Conservation (phyloP, 2,329 filamentous ascomycete species). For the Scopulariopsis brevicaulis region DNA sequence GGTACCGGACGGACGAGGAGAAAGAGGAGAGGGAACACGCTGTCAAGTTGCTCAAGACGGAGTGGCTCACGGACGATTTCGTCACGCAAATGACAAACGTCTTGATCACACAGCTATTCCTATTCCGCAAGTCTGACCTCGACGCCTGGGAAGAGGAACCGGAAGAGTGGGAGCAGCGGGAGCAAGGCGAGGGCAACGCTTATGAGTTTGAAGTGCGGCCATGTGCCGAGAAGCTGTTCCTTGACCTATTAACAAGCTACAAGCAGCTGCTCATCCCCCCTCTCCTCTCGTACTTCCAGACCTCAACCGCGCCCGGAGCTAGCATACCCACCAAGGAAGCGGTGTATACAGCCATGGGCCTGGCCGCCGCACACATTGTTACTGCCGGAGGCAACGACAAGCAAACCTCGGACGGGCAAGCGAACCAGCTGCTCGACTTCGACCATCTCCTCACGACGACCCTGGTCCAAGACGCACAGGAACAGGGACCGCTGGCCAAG, state of each 20-base stretch:
- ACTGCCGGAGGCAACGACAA: neutral
- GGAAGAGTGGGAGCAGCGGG: conserved; percentile 87
- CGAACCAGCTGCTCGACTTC: conserved; percentile 61
- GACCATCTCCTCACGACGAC: conserved; percentile 66
- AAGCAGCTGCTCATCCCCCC: conserved; percentile 71
- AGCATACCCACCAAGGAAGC: conserved; percentile 85
- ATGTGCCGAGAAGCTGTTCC: conserved; percentile 86
- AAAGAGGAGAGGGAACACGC: conserved; percentile 68
- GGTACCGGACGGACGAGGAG: conserved; percentile 62
- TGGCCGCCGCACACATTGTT: conserved; percentile 68
- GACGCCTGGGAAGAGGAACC: conserved; percentile 90
- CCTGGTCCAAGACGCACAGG: conserved; percentile 67
- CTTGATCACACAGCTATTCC: conserved; percentile 78
- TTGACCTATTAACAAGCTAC: conserved; percentile 83
- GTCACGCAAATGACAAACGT: conserved; percentile 73
- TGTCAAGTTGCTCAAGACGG: conserved; percentile 54
- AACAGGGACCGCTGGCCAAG: conserved; percentile 51
- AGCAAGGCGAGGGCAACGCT: conserved; percentile 72
- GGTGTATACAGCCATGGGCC: conserved; percentile 84
- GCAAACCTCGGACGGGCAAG: neutral
- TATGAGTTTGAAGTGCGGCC: conserved; percentile 90
- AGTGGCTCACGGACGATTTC: conserved; percentile 66
- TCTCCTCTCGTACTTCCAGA: conserved; percentile 71
- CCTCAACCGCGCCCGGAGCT: conserved; percentile 50
- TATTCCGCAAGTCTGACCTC: conserved; percentile 75